Base-by-base conservation (phyloP, 192 early-diverging fungal species). In the Coemansia reversa region DNA sequence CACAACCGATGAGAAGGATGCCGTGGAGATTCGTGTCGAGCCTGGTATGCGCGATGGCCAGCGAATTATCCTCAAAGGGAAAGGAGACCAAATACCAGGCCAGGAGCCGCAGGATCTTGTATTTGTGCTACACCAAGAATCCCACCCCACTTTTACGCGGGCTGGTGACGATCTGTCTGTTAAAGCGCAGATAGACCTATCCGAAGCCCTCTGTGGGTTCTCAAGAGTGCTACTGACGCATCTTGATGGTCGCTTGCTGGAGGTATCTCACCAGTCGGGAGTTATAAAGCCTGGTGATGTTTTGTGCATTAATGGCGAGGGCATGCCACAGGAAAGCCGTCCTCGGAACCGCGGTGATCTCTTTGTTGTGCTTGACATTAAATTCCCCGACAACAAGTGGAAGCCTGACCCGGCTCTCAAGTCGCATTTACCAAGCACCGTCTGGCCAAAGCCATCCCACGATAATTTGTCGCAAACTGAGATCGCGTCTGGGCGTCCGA, bases 81-180 rank as follows among this genome's bases (percentile, higher is more conserved):
- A 98, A 75, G 97, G 90, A 55, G 97, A 99, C 77, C 96, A 98
- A 71, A 85, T 87, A 63, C 97, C 97, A 3, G 94, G 88, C 60
- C 82, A 93, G 54, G 87, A 92, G 29, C 88, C 97, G 20, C 93
- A 91, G 28, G 96, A 98, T 73, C 89, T 98, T 19, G 86, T 96
- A 55, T 91, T 99, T 83, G 91, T 94, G 19, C 74, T 99, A 20
- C 84, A 93, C 58, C 89, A 95, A 75, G 91, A 90, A 64, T 67
- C 83, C 25, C 94, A 99, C 67, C 75, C 79, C 8, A 63, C 83
- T 7, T 96, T 99, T 81, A 84, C 87, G 55, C 86, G 96, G 32
- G 79, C 85, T 54, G 94, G 91, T 14, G 83, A 88, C 27, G 92
- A 98, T 75, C 81, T 99, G 51, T 83, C 90, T 35, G 86, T 86